Evolutionary conservation across 2,329 filamentous ascomycete species (phyloP).

Genomic region (Penicillium sp.): DNA sequence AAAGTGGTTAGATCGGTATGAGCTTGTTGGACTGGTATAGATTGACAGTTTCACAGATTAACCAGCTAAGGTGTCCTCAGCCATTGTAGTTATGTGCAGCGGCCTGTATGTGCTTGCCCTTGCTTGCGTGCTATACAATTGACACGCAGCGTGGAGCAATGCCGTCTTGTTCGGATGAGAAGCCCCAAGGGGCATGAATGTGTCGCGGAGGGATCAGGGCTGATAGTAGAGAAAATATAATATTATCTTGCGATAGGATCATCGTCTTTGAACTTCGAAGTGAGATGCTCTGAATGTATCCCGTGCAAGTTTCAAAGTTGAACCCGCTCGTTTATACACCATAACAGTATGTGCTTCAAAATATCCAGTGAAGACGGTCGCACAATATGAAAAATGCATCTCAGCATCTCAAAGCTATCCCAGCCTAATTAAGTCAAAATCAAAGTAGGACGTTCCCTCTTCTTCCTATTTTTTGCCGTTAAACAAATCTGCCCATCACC

Average conservation of each 20-base stretch:
- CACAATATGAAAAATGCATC: not conserved
- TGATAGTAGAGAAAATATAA: fast-evolving
- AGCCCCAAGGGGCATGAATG: too few species aligned
- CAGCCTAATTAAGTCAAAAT: not conserved
- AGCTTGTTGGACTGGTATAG: not conserved
- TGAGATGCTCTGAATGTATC: not conserved
- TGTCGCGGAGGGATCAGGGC: too few species aligned
- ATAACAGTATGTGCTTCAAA: not conserved
- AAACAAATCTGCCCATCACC: conserved; percentile 2
- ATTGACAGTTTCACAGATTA: not conserved
- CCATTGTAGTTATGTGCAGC: not conserved
- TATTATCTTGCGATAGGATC: not conserved
- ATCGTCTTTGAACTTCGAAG: not conserved
- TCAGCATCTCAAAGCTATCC: not conserved
- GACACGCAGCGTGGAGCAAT: not conserved
- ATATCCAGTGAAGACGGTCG: not conserved
- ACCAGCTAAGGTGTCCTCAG: fast-evolving
- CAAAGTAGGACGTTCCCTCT: not conserved
- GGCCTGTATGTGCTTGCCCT: not conserved
- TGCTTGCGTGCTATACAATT: not conserved
- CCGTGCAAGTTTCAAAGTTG: not conserved
- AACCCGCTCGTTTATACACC: not conserved
- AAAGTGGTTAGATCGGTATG: not conserved
- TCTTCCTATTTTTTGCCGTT: not conserved
- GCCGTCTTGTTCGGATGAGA: not conserved